These are phyloP conservation scores for Candida patagonica DNA, from an alignment of 805 yeast genomes.

Conservation along the genomic window DNA sequence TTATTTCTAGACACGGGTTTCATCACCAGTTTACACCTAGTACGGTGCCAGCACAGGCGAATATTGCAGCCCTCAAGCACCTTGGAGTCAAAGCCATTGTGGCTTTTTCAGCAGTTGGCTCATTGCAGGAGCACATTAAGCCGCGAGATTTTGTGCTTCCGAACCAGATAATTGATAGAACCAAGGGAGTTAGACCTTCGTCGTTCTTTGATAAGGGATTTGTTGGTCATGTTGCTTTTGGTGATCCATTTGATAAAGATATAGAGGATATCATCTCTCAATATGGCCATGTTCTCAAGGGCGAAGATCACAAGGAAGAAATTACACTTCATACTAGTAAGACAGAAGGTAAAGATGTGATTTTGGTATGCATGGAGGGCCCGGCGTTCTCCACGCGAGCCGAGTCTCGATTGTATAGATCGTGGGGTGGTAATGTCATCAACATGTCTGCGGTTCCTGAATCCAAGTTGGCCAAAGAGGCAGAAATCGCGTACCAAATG, in stretches of 20 bases:
- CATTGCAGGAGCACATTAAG: constrained; percentile 75
- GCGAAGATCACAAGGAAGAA: constrained; percentile 32
- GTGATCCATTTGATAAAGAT: constrained; percentile 85
- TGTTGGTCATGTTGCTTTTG: constrained; percentile 96
- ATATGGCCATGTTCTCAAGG: constrained; percentile 47
- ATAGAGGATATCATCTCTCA: constrained; percentile 59
- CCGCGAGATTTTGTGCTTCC: constrained; percentile 98
- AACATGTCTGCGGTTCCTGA: constrained; percentile 98
- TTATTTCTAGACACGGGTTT: constrained; percentile 88
- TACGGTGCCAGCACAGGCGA: constrained; percentile 88
- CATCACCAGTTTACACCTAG: constrained; percentile 86
- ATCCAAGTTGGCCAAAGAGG: constrained; percentile 92
- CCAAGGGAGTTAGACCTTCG: constrained; percentile 87
- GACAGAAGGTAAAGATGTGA: constrained; percentile 63
- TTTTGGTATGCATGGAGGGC: constrained; percentile 96
- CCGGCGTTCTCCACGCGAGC: constrained; percentile 97
- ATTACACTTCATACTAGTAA: constrained; percentile 56
- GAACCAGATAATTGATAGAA: constrained; percentile 91
- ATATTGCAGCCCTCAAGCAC: constrained; percentile 88
- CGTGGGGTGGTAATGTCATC: constrained; percentile 91
- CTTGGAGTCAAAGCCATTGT: constrained; percentile 80
- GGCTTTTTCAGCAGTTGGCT: constrained; percentile 95
- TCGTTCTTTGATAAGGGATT: constrained; percentile 87
- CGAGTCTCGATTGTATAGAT: constrained; percentile 75
- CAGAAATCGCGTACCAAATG: constrained; percentile 96